Base-by-base conservation (phyloP, 148 eudicot species). In the Heliosperma pusillum region DNA sequence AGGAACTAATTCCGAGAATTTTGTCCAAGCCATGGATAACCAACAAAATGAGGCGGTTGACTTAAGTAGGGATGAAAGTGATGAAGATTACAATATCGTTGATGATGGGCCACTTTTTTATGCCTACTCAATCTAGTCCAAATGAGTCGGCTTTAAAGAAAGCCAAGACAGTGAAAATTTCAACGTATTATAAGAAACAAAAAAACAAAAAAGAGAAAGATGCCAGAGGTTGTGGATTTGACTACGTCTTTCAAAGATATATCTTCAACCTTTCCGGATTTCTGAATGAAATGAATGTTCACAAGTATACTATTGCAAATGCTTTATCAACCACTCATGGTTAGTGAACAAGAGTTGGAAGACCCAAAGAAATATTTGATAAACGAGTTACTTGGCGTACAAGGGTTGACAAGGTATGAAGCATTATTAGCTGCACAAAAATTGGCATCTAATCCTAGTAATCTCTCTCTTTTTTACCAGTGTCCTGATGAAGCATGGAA, bases 41-140 rank as follows among this genome's bases (percentile, higher is more conserved):
- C 68, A 64, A 26, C n/a, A 33, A 36, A 66, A 33, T 19, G 70
- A 66, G 50, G 44, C 24, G 10, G 17, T 66, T 30, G 7, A 11
- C 13, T 26, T 66, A 36, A 42, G 44, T 66, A 66, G 27, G 50
- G 70, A 33, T 66, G 50, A 67, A 15, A 67, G 21, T 40, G 70
- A 42, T 29, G 70, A n/a, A 42, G 25, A 40, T 17, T 53, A 67
- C 47, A 47, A 36, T 4, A 11, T 67, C 17, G 53, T 40, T 8
- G 53, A 67, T 40, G 19, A 36, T n/a, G 52, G 40, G 25, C 30
- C 70, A 7, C 25, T 67, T 21, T 36, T 40, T 40, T 15, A n/a
- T 1, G n/a, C 1, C 52, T 17, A 67, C 15, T 30, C 53, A 67
- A n/a, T 55, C 20, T 55, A 55, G 59, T 55, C n/a, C 59, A 7